Evolutionary conservation across 768 basidiomycete genomes (phyloP), one percentile per base, ranked within the genome.

Genomic region (Peribolospora baueri): DNA sequence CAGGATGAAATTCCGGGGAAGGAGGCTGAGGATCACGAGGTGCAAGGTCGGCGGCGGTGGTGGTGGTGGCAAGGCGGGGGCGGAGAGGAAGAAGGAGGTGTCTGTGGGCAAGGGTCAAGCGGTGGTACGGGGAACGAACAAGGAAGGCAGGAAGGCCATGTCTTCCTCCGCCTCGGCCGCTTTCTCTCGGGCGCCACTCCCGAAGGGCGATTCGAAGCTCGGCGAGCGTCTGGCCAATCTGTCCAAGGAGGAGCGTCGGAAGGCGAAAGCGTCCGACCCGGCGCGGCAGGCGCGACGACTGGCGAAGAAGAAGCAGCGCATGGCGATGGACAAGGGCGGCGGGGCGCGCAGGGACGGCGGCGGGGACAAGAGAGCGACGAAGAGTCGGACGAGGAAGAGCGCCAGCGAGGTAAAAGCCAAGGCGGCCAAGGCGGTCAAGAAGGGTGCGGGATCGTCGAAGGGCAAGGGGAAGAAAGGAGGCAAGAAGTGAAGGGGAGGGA

Each of bases 241-340:
- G 46, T 75, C 81, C 11, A 88, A 88, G 67, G 82, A 84, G 25
- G 84, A 82, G 58, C 76, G 91, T 57, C 93, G 90, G 70, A 72
- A 75, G 47, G 76, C 71, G 57, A 98, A 98, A 68, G 73, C 79
- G 3, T 63, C 74, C 36, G 81, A 97, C 65, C 73, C 78, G 1
- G 84, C 84, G 57, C 79, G 91, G 38, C 72, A 86, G 46, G 82
- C 80, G 46, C 71, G 91, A 50, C 73, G 91, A 7, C 56, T 61
- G 46, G 54, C 58, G 50, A 65, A 65, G 61, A 64, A 64, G 56
- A 57, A 61, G 56, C 46, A 52, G 40, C 61, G 59, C 57, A 36
- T 37, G 11, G 13, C 45, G 38, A 25, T 5, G 11, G 38, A 56
- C 11, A 58, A 56, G 48, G 48, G 25, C 25, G 25, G 25, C 25